phyloP scores from a whole-genome alignment of 2,329 filamentous ascomycete species.

The Sordariomycetes sp. region DNA sequence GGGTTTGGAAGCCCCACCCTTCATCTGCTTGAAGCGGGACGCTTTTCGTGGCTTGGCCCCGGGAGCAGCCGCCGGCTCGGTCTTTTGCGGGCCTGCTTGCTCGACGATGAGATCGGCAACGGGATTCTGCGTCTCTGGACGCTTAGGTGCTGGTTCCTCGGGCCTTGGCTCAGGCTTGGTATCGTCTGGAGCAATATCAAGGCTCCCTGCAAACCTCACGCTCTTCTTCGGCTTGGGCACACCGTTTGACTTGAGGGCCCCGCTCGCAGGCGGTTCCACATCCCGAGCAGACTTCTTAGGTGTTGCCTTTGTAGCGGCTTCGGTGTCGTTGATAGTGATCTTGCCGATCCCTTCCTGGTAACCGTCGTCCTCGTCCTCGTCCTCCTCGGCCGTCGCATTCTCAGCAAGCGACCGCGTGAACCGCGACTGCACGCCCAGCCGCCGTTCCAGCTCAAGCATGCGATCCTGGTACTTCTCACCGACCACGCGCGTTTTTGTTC shows the following conservation, averaged over 20 bases:
- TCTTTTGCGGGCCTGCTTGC: slow-evolving; percentile 17
- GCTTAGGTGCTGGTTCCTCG: slow-evolving; percentile 6
- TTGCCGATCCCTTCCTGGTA: slow-evolving; percentile 46
- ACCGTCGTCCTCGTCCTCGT: slow-evolving; percentile 23
- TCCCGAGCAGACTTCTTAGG: not conserved
- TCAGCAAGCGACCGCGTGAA: slow-evolving; percentile 26
- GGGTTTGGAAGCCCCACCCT: not conserved
- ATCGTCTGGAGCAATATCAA: slow-evolving; percentile 53
- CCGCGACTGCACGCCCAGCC: slow-evolving; percentile 49
- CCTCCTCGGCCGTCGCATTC: slow-evolving; percentile 18
- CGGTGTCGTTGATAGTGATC: slow-evolving; percentile 20
- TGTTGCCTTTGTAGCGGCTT: not conserved
- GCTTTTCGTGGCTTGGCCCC: slow-evolving; percentile 5
- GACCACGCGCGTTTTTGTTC: slow-evolving; percentile 56
- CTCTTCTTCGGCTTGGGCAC: slow-evolving; percentile 45
- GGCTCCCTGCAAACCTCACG: slow-evolving; percentile 66
- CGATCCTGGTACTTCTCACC: slow-evolving; percentile 65
- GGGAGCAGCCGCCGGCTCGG: slow-evolving; percentile 14
- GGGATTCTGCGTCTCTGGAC: slow-evolving; percentile 15
- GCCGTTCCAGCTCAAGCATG: slow-evolving; percentile 79
- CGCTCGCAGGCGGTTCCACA: not conserved
- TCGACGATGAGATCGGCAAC: slow-evolving; percentile 42
- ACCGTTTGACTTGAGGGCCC: slow-evolving; percentile 9
- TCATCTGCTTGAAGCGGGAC: slow-evolving; percentile 5
- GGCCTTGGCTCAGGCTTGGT: slow-evolving; percentile 4